Evolutionary conservation across 2,329 filamentous ascomycete species (phyloP).

Genomic region (Trichoderma cornu-damae): DNA sequence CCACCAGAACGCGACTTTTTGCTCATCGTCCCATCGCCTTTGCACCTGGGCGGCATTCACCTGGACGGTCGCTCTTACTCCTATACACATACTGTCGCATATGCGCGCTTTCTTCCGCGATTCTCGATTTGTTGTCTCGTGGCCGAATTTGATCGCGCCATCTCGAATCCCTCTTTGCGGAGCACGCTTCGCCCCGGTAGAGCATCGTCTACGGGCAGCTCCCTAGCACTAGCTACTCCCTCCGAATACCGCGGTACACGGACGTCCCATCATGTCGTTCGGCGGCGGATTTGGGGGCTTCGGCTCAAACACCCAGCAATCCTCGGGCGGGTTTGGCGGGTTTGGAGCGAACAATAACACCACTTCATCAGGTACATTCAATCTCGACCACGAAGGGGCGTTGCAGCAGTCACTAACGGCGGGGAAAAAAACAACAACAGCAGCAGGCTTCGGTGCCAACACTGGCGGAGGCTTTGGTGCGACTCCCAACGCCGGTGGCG

Average conservation of each 20-base stretch:
- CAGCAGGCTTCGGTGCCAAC: slow-evolving; percentile 34
- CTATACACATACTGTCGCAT: neutral
- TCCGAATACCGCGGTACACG: slow-evolving; percentile 23
- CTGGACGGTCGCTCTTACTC: neutral
- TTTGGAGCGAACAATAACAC: slow-evolving; percentile 45
- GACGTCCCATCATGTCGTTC: slow-evolving; percentile 47
- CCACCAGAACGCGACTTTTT: slow-evolving; percentile 16
- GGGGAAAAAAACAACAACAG: no score
- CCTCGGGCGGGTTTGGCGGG: slow-evolving; percentile 50
- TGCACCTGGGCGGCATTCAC: slow-evolving; percentile 23
- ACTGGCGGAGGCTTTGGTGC: slow-evolving; percentile 41
- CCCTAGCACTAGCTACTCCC: slow-evolving; percentile 13
- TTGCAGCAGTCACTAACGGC: slow-evolving; percentile 26
- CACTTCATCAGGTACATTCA: slow-evolving; percentile 48
- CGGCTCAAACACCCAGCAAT: slow-evolving; percentile 45
- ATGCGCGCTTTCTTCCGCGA: slow-evolving; percentile 14
- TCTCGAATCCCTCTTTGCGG: slow-evolving; percentile 4
- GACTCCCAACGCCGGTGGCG: slow-evolving; percentile 30
- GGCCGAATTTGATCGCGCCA: slow-evolving; percentile 9
- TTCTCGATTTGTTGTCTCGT: slow-evolving; percentile 10
- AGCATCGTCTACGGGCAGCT: slow-evolving; percentile 18
- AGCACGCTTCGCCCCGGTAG: neutral
- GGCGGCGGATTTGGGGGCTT: slow-evolving; percentile 53
- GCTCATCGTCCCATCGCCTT: slow-evolving; percentile 14
- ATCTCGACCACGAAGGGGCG: slow-evolving; percentile 18